These are phyloP conservation scores for Alternaria consortialis DNA, from an alignment of 2,329 filamentous ascomycete species.

Conservation along the genomic window DNA sequence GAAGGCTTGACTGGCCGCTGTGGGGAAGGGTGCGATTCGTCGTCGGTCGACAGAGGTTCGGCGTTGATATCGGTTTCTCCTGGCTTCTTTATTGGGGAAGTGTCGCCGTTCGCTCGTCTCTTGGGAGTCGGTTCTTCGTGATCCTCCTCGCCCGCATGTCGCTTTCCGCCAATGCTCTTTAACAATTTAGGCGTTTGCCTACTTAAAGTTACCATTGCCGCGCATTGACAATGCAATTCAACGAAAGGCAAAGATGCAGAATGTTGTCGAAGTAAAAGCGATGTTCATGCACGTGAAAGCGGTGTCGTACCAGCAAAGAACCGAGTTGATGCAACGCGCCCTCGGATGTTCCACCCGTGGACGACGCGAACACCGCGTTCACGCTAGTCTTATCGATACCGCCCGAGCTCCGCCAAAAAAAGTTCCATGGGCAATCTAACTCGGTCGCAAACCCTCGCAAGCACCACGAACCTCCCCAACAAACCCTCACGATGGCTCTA, in stretches of 20 bases:
- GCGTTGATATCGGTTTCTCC: conserved; percentile 23
- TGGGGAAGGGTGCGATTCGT: conserved; percentile 21
- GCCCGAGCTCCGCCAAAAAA: conserved; percentile 26
- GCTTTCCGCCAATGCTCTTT: conserved; percentile 39
- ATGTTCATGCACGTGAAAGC: neutral
- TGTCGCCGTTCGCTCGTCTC: conserved; percentile 4
- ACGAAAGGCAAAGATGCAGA: neutral
- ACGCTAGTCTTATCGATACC: conserved; percentile 23
- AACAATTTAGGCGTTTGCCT: conserved; percentile 36
- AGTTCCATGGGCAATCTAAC: conserved; percentile 23
- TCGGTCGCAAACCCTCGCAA: neutral
- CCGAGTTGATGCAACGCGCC: conserved; percentile 9
- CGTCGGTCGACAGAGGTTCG: conserved; percentile 36
- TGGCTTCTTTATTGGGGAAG: neutral
- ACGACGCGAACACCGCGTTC: conserved; percentile 16
- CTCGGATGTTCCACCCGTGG: neutral
- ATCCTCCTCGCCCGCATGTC: conserved; percentile 49
- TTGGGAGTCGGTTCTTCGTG: conserved; percentile 42
- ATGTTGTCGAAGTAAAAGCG: neutral
- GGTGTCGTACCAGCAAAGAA: neutral
- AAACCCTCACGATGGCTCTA: conserved; percentile 36
- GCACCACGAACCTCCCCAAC: neutral
- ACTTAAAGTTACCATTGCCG: conserved; percentile 23
- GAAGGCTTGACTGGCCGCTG: conserved; percentile 14
- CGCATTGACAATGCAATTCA: neutral